phyloP scores from a whole-genome alignment of 2,329 filamentous ascomycete species.

The Hypoxylon sp. region DNA sequence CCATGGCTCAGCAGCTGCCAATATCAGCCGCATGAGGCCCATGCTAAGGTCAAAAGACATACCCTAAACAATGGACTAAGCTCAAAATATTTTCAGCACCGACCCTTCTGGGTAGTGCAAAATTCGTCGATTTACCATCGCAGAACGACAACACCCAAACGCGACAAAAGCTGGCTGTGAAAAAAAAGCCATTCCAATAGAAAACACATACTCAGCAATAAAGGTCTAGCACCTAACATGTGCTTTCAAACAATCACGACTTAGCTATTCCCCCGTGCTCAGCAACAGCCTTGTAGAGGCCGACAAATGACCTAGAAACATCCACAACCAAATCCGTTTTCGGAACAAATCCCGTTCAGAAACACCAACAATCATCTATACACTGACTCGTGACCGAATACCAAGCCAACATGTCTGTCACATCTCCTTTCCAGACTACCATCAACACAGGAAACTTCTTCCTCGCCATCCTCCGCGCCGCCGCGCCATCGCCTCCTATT shows the following conservation, averaged over 20 bases:
- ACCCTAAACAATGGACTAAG: not conserved
- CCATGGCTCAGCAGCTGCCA: not conserved
- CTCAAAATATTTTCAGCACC: not conserved
- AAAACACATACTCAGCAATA: not conserved
- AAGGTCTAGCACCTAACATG: not conserved
- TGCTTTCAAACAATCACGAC: not conserved
- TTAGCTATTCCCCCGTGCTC: not conserved
- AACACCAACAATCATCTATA: not conserved
- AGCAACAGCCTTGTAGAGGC: not conserved
- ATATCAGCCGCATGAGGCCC: not conserved
- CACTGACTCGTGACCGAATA: not conserved
- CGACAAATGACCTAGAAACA: not conserved
- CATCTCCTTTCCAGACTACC: not conserved
- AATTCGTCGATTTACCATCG: not conserved
- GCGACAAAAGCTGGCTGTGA: not conserved
- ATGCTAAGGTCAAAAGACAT: not conserved
- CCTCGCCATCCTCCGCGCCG: not conserved
- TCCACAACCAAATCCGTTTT: not conserved
- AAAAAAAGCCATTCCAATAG: too few relatives aligned
- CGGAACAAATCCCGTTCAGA: not conserved
- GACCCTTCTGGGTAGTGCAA: not conserved
- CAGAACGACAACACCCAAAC: not conserved
- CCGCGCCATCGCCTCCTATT: not conserved
- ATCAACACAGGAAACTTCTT: constrained; percentile 1
- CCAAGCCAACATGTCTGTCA: not conserved